These are phyloP conservation scores for Aaosphaeria arxii DNA, from an alignment of 2,329 filamentous ascomycete genomes.

Conservation along the genomic window DNA sequence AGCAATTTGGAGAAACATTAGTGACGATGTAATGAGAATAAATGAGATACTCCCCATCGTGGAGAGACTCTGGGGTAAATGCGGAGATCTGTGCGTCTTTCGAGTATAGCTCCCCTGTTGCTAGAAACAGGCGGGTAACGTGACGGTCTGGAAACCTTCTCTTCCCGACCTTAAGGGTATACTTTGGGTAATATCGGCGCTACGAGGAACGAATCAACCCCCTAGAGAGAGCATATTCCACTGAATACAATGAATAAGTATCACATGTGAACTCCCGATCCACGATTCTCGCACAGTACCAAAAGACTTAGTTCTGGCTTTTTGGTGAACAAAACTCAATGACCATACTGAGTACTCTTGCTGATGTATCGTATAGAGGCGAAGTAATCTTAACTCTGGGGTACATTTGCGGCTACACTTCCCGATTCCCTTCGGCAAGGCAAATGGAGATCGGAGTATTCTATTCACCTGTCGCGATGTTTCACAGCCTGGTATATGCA, in stretches of 20 bases:
- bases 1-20: conserved; percentile 10
- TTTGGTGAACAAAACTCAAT: too few species aligned
- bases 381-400: too few species aligned
- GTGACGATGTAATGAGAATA: conserved; percentile 29
- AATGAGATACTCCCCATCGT: conserved; percentile 29
- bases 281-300: too few species aligned
- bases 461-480: conserved; percentile 4
- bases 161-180: conserved; percentile 7
- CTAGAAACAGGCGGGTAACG: conserved; percentile 19
- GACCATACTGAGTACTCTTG: background rate
- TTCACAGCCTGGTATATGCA: conserved; percentile 17
- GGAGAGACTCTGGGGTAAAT: conserved; percentile 33
- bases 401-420: too few species aligned
- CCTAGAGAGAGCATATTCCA: too few species aligned
- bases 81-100: conserved; percentile 26
- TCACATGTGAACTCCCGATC: too few species aligned
- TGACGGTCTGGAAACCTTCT: conserved; percentile 11
- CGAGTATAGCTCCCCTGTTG: conserved; percentile 16
- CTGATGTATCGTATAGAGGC: background rate
- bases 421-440: too few species aligned
- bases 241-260: too few species aligned
- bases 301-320: too few species aligned
- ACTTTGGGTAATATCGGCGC: conserved; percentile 13
- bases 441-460: too few species aligned
- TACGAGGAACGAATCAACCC: too few species aligned